Evolutionary conservation across 1,284 basidiomycete genomes (phyloP).

Genomic region (Trichosporon faecale): DNA sequence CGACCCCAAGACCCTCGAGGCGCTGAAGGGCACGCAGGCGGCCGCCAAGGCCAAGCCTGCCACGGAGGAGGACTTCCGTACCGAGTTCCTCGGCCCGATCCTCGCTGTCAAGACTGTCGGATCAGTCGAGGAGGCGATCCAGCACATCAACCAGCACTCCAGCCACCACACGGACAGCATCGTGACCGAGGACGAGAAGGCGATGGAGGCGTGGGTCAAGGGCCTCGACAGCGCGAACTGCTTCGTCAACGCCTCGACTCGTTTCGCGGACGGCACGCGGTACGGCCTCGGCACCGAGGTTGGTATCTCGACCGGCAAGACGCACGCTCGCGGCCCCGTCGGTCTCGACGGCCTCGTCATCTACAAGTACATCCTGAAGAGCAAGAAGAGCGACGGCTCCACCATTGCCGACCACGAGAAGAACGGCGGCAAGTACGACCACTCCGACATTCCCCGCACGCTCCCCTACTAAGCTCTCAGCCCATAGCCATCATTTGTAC

Average conservation of each 20-base stretch:
- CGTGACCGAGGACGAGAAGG: slow-evolving; percentile 70
- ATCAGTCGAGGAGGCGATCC: slow-evolving; percentile 69
- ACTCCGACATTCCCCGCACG: slow-evolving; percentile 54
- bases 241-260: slow-evolving; percentile 89
- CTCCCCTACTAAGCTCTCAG: slow-evolving; percentile 35
- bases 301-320: slow-evolving; percentile 92
- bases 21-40: slow-evolving; percentile 47
- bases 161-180: slow-evolving; percentile 96
- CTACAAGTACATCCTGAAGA: slow-evolving; percentile 88
- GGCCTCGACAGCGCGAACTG: slow-evolving; percentile 90
- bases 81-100: slow-evolving; percentile 81
- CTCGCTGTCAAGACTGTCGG: slow-evolving; percentile 74
- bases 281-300: slow-evolving; percentile 98
- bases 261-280: slow-evolving; percentile 95
- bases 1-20: slow-evolving; percentile 65
- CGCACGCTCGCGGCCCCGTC: slow-evolving; percentile 94
- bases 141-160: slow-evolving; percentile 87
- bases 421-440: slow-evolving; percentile 65
- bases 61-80: slow-evolving; percentile 66
- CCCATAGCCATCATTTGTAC: slow-evolving; percentile 9
- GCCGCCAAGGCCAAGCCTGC: slow-evolving; percentile 59
- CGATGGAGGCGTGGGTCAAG: slow-evolving; percentile 73
- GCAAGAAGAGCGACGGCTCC: slow-evolving; percentile 68
- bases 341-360: slow-evolving; percentile 91
- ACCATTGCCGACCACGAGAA: slow-evolving; percentile 62